Base-by-base conservation (phyloP, 495 filamentous ascomycete species). In the Aspergillus ellipticus region DNA sequence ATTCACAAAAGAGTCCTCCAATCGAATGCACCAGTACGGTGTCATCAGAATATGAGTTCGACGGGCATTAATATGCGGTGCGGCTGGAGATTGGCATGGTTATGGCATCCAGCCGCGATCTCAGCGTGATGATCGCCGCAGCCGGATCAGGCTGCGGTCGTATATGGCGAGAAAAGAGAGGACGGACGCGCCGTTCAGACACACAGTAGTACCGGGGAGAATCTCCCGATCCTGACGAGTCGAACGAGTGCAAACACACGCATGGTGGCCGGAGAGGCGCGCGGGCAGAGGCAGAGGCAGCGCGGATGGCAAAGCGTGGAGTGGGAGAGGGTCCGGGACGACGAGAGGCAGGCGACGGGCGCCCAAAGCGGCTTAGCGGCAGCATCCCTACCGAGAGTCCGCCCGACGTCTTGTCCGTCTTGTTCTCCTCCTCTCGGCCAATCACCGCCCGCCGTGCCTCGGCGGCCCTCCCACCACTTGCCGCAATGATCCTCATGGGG, bases 361-460 rank as follows among this genome's bases (percentile, higher is more conserved):
- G 15, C 60, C 63, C 55, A 26, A 66, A 57, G 49, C 10, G 49
- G 60, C 24, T 45, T 59, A 64, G 58, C 54, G 51, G 45, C 50
- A 45, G 37, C 56, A 49, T 54, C 61, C 62, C 35, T 53, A 42
- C 41, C 31, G 22, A 51, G 42, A 28, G 66, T 66, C 62, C 66
- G 63, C 62, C 59, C 60, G 61, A 28, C 26, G 60, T 66, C 64
- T 66, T 64, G 66, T 65, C 60, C 54, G 54, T 39, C 20, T 54
- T 51, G 43, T 72, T 66, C 71, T 74, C 74, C 74, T 75, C 70
- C 59, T 71, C 71, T 70, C 62, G 59, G 31, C 74, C 74, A 78
- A 78, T 78, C 69, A 78, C 20, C 48, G 35, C 17, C 56, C 59
- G 48, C 55, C 37, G 48, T 64, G 61, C 49, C 53, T 63, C 61